Conservation (phyloP, 805 yeast species). For the Ogataea trehaloabstinens region DNA sequence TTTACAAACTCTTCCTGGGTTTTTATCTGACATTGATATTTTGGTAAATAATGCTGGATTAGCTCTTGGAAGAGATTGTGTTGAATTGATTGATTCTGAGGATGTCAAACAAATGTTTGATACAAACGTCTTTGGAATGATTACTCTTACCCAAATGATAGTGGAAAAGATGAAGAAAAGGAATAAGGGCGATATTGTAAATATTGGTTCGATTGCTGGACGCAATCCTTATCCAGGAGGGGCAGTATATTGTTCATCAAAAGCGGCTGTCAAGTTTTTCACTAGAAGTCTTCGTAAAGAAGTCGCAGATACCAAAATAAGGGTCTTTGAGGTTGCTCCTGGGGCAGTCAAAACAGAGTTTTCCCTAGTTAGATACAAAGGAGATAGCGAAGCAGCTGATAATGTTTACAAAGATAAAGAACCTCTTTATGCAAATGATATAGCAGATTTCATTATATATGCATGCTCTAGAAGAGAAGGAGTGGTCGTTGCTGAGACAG, state of each 20-base stretch:
- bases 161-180: constrained; percentile 68
- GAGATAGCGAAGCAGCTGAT: constrained; percentile 59
- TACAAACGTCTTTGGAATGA: constrained; percentile 86
- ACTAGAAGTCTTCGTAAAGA: constrained; percentile 63
- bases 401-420: constrained; percentile 64
- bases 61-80: constrained; percentile 76
- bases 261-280: constrained; percentile 69
- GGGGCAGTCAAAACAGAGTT: constrained; percentile 82
- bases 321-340: constrained; percentile 74
- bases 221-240: constrained; percentile 80
- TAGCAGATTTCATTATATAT: constrained; percentile 72
- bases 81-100: constrained; percentile 59
- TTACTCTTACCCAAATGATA: constrained; percentile 77
- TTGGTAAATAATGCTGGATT: constrained; percentile 73
- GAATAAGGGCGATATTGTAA: constrained; percentile 70
- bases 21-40: constrained; percentile 58
- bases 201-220: constrained; percentile 77
- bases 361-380: constrained; percentile 60
- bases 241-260: constrained; percentile 72
- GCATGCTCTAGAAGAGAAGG: constrained; percentile 65
- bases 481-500: constrained; percentile 74
- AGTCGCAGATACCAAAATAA: constrained; percentile 49
- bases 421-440: constrained; percentile 70
- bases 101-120: constrained; percentile 77
- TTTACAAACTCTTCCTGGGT: constrained; percentile 40